Conservation (phyloP, 139 green algal genomes). For the Auxenochlorella protothecoides region DNA sequence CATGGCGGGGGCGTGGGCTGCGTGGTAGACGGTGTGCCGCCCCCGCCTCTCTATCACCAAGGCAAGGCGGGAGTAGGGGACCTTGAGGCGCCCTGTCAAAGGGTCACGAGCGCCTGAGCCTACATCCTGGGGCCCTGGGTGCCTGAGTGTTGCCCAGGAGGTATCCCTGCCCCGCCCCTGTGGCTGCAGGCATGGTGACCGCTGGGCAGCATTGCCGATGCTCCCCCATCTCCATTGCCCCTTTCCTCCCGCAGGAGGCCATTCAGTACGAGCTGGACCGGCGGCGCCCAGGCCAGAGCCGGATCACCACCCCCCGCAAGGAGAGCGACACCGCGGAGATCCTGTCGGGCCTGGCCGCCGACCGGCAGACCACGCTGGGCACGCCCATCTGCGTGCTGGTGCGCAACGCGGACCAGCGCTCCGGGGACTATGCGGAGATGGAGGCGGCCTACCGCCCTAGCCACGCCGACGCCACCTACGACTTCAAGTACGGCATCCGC, state of each 20-base stretch:
- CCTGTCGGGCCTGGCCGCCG: constrained; percentile 64
- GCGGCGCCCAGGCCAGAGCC: constrained; percentile 83
- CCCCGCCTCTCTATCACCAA: constrained; percentile 75
- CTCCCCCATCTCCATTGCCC: background rate
- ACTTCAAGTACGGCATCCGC: constrained; percentile 98
- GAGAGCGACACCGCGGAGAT: constrained; percentile 92
- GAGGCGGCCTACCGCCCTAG: constrained; percentile 81
- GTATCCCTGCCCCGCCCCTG: too few relatives aligned
- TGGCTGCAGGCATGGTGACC: too few relatives aligned
- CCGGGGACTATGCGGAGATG: constrained; percentile 79
- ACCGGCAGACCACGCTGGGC: constrained; percentile 76
- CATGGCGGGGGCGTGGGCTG: constrained; percentile 95
- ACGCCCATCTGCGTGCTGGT: constrained; percentile 91
- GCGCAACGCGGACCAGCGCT: constrained; percentile 92
- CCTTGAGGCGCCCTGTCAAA: background rate
- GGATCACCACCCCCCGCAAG: constrained; percentile 94
- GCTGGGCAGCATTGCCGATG: background rate
- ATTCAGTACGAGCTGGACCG: constrained; percentile 77
- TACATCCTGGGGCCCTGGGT: background rate
- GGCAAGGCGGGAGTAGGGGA: constrained; percentile 1
- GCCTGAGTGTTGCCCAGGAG: too few relatives aligned
- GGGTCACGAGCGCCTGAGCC: background rate
- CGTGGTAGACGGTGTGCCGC: constrained; percentile 91
- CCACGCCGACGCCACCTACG: constrained; percentile 97
- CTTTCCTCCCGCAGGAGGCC: constrained; percentile 34